Percentiles rank a stretch among this genome's conserved stretches.
These are phyloP conservation scores for Pouteria glomerata DNA, from an alignment of 148 eudicot genomes.

Conservation along the genomic window DNA sequence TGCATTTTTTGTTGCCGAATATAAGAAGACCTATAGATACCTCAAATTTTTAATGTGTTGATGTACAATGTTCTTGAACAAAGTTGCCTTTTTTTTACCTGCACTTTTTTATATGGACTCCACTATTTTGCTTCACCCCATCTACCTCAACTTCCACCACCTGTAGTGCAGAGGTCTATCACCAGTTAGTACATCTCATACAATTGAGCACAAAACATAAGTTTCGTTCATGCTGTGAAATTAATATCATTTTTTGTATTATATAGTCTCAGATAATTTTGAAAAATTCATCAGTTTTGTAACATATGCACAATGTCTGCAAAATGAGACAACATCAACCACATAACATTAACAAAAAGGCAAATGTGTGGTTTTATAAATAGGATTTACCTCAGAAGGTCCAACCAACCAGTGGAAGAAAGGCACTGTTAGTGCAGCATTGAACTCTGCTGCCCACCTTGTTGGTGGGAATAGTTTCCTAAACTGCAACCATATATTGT, in stretches of 20 bases:
- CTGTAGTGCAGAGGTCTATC: slow-evolving; percentile 27
- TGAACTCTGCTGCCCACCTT: slow-evolving; percentile 87
- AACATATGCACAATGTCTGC: background rate
- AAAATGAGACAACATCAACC: background rate
- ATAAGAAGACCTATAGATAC: background rate
- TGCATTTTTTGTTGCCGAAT: background rate
- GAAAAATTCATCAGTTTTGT: too few relatives aligned
- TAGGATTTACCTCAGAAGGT: slow-evolving; percentile 72
- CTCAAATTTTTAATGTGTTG: background rate
- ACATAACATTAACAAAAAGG: background rate
- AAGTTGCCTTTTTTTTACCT: slow-evolving; percentile 32
- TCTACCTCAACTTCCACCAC: slow-evolving; percentile 80
- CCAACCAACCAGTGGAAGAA: slow-evolving; percentile 95
- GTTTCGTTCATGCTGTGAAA: too few relatives aligned
- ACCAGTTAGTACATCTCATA: background rate
- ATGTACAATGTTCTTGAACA: background rate
- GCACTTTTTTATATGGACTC: slow-evolving; percentile 90
- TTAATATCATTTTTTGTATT: too few relatives aligned
- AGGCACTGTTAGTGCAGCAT: slow-evolving; percentile 80
- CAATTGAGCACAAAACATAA: too few relatives aligned
- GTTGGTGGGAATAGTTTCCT: slow-evolving; percentile 92
- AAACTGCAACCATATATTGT: slow-evolving; percentile 36
- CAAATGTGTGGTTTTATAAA: background rate
- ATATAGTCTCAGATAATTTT: too few relatives aligned
- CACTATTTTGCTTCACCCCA: slow-evolving; percentile 86